A percentile compares a stretch with the other conserved stretches of the same genome.
phyloP scores from a whole-genome alignment of 371 early-diverging fungal genomes.

The Choanephora cucurbitarum region DNA sequence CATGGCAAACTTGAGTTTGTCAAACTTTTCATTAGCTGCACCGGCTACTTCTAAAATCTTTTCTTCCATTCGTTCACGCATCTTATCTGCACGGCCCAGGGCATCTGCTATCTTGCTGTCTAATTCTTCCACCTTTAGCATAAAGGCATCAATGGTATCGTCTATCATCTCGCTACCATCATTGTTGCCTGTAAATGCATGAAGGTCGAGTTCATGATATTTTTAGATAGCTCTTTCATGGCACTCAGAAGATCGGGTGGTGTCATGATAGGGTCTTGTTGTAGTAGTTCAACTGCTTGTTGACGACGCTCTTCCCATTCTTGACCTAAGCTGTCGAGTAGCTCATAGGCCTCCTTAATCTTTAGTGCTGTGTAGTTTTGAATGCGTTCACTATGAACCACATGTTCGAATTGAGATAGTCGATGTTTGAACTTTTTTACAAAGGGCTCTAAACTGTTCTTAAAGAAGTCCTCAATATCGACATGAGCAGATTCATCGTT shows the following conservation, averaged over 20 bases:
- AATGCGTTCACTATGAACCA: conserved; percentile 33
- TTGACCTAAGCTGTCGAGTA: conserved; percentile 36
- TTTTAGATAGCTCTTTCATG: conserved; percentile 28
- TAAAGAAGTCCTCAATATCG: conserved; percentile 47
- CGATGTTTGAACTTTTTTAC: conserved; percentile 47
- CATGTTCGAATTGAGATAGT: conserved; percentile 41
- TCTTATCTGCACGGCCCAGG: conserved; percentile 34
- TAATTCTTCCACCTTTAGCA: conserved; percentile 49
- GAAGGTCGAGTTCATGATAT: conserved; percentile 27
- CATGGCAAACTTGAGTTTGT: conserved; percentile 43
- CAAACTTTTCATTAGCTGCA: conserved; percentile 45
- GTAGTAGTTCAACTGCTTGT: conserved; percentile 19
- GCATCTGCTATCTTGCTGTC: conserved; percentile 48
- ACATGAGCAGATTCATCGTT: conserved; percentile 31
- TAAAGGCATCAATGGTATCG: conserved; percentile 48
- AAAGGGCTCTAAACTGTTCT: conserved; percentile 42
- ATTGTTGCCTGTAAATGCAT: conserved; percentile 19
- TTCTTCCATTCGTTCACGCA: conserved; percentile 41
- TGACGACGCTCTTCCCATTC: conserved; percentile 43
- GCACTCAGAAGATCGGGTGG: conserved; percentile 26
- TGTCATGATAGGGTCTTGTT: conserved; percentile 23
- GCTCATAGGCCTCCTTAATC: conserved; percentile 32
- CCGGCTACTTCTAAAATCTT: conserved; percentile 41
- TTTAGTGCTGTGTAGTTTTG: conserved; percentile 37
- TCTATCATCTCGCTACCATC: conserved; percentile 38